Evolutionary conservation across 1,284 basidiomycete genomes (phyloP), one percentile per base, ranked within the genome.

Genomic region (Taiwanofungus camphoratus): DNA sequence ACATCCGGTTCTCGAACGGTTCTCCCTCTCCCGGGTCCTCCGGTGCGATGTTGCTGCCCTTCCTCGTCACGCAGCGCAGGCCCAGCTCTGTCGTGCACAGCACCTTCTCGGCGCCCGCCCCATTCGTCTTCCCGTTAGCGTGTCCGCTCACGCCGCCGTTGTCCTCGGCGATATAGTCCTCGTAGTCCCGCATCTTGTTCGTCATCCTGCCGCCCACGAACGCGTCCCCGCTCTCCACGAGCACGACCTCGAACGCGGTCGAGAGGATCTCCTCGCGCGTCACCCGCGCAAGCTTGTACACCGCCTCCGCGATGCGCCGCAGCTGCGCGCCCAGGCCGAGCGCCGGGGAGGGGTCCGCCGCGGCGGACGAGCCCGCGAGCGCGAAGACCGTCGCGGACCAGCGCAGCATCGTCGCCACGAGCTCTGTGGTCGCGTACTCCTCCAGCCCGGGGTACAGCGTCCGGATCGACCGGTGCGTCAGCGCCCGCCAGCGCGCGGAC

Each of bases 61-160:
- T 73, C 41, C 73, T 68, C 30, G 78, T 81, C 29, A 75, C 74
- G 46, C 82, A 84, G 43, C 73, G 70, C 48, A 85, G 59, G 1
- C 82, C 83, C 27, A 86, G 52, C 58, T 85, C 82, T n/a, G 79
- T 84, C 21, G 82, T 82, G 47, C 77, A 79, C 29, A 86, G 59
- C 33, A 86, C 73, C 16, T 45, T 53, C 13, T 52, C 58, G 12
- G 33, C 26, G 47, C 49, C 12, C 36, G 36, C 33, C 32, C 39
- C 39, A 24, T 36, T 44, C 15, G 16, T 35, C 12, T 39, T 41
- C 15, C 36, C 44, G 23, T 41, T 31, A 16, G 41, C 49, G 36
- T 15, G 36, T 31, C 34, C 44, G 39, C 36, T 39, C 21, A 20
- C 36, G 8, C 30, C 31, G n/a, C 29, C 32, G 8, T 37, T 27